Evolutionary conservation across 2,329 filamentous ascomycete genomes (phyloP).

Genomic region (Aspergillus sp.): DNA sequence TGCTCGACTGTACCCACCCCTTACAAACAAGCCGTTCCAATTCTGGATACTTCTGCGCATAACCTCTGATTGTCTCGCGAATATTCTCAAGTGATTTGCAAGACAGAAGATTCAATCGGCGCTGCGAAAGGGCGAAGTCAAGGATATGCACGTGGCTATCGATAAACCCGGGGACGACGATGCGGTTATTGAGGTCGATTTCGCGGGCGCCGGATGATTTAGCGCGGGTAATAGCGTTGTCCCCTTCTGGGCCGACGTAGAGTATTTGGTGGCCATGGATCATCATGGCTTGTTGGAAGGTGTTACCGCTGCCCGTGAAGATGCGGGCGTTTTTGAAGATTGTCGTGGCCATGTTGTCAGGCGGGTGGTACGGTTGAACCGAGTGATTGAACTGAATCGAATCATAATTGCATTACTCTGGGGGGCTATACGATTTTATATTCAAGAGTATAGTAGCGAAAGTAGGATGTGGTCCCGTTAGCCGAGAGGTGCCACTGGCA

Average conservation of each 20-base stretch:
- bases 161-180: constrained; percentile 44
- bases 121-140: constrained; percentile 43
- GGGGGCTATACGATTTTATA: too few species aligned
- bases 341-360: not conserved
- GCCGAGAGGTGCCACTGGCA: too few species aligned
- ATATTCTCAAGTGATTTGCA: constrained; percentile 42
- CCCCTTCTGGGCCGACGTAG: constrained; percentile 33
- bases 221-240: constrained; percentile 15
- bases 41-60: constrained; percentile 34
- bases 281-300: constrained; percentile 32
- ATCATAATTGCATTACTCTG: too few species aligned
- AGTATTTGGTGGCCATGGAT: constrained; percentile 35
- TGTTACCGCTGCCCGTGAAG: constrained; percentile 18
- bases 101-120: constrained; percentile 38
- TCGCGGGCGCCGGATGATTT: constrained; percentile 12
- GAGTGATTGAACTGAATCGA: not conserved
- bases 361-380: not conserved
- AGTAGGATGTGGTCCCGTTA: too few species aligned
- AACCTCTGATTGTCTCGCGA: constrained; percentile 34
- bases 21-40: constrained; percentile 39
- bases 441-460: too few species aligned
- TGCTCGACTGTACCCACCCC: constrained; percentile 45
- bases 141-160: constrained; percentile 47
- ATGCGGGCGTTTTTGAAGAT: constrained; percentile 30
- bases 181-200: constrained; percentile 30